A percentile compares a stretch with the other conserved stretches of the same genome.
Evolutionary conservation across 148 eudicot genomes (phyloP).

Genomic region (Vaccinium myrtillus): DNA sequence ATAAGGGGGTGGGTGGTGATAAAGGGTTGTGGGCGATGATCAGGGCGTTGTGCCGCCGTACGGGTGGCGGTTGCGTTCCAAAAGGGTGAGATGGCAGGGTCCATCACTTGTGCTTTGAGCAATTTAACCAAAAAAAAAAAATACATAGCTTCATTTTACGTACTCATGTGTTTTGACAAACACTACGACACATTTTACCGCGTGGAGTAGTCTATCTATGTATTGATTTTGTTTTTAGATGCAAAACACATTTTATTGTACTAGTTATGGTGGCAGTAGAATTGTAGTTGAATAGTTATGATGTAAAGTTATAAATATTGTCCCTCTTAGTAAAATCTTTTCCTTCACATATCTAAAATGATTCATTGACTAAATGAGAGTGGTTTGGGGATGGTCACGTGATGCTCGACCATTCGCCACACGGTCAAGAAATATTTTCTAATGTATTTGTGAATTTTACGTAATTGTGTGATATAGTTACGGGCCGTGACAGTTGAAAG

Average conservation of each 20-base stretch:
- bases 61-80: background rate
- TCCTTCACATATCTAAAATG: background rate
- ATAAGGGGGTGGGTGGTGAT: background rate
- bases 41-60: background rate
- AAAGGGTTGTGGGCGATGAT: constrained; percentile 15
- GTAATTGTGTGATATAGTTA: background rate
- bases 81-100: background rate
- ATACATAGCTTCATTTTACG: too few species aligned
- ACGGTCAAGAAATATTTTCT: background rate
- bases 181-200: too few species aligned
- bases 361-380: background rate
- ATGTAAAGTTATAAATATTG: background rate
- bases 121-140: too few species aligned
- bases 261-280: background rate
- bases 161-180: background rate
- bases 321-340: background rate
- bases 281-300: background rate
- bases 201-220: background rate
- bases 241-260: background rate
- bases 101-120: too few species aligned
- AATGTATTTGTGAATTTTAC: too few species aligned
- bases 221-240: background rate
- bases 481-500: background rate
- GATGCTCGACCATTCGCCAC: background rate
- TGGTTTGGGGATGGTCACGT: background rate